Evolutionary conservation across 495 filamentous ascomycete species (phyloP), one percentile per base, ranked within the genome.

Genomic region (Aspergillus ellipticus): DNA sequence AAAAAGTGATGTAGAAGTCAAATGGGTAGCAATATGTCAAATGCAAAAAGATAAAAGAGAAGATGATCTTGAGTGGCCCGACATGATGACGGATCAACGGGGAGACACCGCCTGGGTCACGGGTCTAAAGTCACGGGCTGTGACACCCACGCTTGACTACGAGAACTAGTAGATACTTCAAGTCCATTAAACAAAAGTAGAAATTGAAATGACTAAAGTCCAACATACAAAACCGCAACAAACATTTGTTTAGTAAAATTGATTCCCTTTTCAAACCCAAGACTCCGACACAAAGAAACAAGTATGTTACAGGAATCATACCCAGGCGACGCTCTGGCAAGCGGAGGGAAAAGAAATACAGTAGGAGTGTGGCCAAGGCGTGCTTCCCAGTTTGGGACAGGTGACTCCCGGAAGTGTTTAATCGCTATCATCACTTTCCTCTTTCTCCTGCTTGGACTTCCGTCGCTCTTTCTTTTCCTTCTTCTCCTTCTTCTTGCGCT

Each of bases 401-500:
- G 45, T 57, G 61, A 65, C 61, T 72, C 68, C 66, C 69, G 66
- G 69, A 59, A 61, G 58, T 50, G 22, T 62, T 65, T 79, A 82
- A 57, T 82, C 79, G 69, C 77, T 80, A 60, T 85, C 80, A 62
- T 77, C 75, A 59, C 79, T 80, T 50, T 82, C 79, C 37, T 82
- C 78, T 57, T 74, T 76, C 57, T 79, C 82, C 59, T 80, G 78
- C 66, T 84, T 71, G 62, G 73, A 77, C 73, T 84, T 85, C 67
- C 71, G 81, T 80, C 77, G 82, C 81, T 78, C 82, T 59, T 85
- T 87, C 79, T 89, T 90, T 68, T 90, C 72, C 71, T 84, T 83
- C 69, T 84, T 83, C 65, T 86, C 82, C 71, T 84, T 89, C 79
- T 90, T 89, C 73, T 83, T 80, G 57, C 79, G 79, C 78, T 89